Conservation (phyloP, 768 basidiomycete genomes). For the Collybia sordida region DNA sequence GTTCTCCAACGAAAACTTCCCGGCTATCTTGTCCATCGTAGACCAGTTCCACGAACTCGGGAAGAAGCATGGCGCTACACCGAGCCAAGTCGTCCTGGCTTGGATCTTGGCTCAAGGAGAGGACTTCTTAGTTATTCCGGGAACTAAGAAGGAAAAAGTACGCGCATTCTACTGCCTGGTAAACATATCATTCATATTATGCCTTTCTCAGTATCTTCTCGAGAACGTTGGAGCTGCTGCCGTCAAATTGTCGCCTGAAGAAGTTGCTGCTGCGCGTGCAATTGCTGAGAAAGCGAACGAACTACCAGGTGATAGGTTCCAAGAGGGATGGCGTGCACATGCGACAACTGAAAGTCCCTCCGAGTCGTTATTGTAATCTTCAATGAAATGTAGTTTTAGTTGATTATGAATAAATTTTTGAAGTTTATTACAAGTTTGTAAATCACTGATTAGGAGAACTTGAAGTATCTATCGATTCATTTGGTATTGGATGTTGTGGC, state of each 20-base stretch:
- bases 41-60: constrained; percentile 33
- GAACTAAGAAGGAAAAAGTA: constrained; percentile 1
- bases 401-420: too few relatives aligned
- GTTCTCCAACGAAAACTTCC: constrained; percentile 42
- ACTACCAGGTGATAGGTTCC: not conserved
- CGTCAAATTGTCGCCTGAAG: not conserved
- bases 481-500: too few relatives aligned
- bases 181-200: not conserved
- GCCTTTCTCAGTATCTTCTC: not conserved
- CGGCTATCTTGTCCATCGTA: constrained; percentile 37
- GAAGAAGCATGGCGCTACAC: constrained; percentile 31
- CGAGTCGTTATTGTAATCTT: too few relatives aligned
- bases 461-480: too few relatives aligned
- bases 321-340: too few relatives aligned
- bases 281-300: not conserved
- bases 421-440: too few relatives aligned
- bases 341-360: too few relatives aligned
- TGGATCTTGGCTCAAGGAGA: constrained; percentile 37
- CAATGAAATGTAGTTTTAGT: too few relatives aligned
- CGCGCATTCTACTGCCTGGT: too few relatives aligned
- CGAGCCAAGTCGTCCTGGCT: constrained; percentile 44
- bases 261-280: not conserved
- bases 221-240: not conserved
- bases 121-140: constrained; percentile 1
- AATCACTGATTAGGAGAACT: too few relatives aligned